Evolutionary conservation across 441 rosid genomes (phyloP).

Genomic region (Gossypium trilobum): DNA sequence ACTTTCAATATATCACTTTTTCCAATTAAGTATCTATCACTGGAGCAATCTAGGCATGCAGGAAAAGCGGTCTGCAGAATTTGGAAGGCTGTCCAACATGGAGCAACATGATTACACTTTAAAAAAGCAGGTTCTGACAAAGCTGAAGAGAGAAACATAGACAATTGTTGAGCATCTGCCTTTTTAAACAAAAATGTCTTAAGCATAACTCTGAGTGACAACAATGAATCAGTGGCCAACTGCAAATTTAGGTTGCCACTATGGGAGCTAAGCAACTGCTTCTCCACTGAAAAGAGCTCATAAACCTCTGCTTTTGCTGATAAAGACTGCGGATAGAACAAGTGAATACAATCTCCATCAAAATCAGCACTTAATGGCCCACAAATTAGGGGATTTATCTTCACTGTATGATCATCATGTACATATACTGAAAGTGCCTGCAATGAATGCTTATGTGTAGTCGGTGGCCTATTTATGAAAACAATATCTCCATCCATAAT

Average conservation of each 20-base stretch:
- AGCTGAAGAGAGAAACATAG: slow-evolving; percentile 52
- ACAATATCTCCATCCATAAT: slow-evolving; percentile 91
- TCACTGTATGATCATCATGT: slow-evolving; percentile 86
- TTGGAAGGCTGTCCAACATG: slow-evolving; percentile 65
- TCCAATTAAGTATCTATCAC: slow-evolving; percentile 44
- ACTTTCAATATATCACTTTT: slow-evolving; percentile 45
- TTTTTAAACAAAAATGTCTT: slow-evolving; percentile 39
- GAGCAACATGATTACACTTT: slow-evolving; percentile 35
- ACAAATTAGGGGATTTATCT: slow-evolving; percentile 88
- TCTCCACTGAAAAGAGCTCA: slow-evolving; percentile 85
- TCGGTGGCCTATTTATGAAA: slow-evolving; percentile 88
- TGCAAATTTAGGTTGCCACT: slow-evolving; percentile 74
- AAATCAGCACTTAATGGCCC: slow-evolving; percentile 89
- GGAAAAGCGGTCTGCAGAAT: slow-evolving; percentile 71
- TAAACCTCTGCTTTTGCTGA: slow-evolving; percentile 85
- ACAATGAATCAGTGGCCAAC: slow-evolving; percentile 57
- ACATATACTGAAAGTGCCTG: slow-evolving; percentile 87
- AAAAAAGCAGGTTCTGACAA: slow-evolving; percentile 62
- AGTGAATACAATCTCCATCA: slow-evolving; percentile 87
- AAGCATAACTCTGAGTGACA: slow-evolving; percentile 59
- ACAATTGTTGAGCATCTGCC: slow-evolving; percentile 57
- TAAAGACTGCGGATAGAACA: slow-evolving; percentile 85
- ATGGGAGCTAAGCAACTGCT: slow-evolving; percentile 86
- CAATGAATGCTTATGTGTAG: slow-evolving; percentile 85
- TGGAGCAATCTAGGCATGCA: slow-evolving; percentile 41